Evolutionary conservation across 177 flowering plant species (phyloP), one percentile per base, ranked within the genome.

Genomic region (Tripterygium wilfordii): DNA sequence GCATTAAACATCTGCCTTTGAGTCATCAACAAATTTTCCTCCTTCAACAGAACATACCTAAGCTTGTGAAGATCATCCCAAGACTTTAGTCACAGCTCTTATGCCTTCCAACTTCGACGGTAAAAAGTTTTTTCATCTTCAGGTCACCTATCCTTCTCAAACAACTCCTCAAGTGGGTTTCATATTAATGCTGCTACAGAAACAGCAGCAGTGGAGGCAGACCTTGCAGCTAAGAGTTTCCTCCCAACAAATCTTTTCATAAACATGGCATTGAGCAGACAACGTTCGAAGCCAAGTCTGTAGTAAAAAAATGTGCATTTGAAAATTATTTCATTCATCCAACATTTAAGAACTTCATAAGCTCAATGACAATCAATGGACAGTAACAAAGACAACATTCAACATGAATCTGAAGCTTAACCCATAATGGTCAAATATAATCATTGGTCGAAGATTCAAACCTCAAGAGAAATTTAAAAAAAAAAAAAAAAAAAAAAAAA

Each of bases 21-120:
- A 36, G 91, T 80, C 92, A 90, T 88, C 47, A 90, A 67, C 97
- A 90, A 80, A 75, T 88, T 90, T 60, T 88, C 88, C 72, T 87
- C 97, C 75, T 90, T 88, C 58, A 90, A 51, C 19, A 88, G 73
- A 47, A 88, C 87, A 69, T 79, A 85, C 95, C 91, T 88, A 3
- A 88, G 75, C 72, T 90, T 90, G 15, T 88, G 61, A 48, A 88
- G 90, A 66, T 88, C 94, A 59, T 82, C 96, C 94, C 96, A 85
- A 23, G 96, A 82, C 59, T 84, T 87, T 29, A 84, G 78, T 21
- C 96, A 85, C 75, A 87, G 65, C 61, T 87, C 89, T 49, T 73
- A 57, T 53, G 92, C 96, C 68, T 87, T 87, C 96, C 96, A 87
- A 70, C 92, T 56, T 55, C 92, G 74, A 65, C 97, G 95, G 62